Conservation (phyloP, 2,329 filamentous ascomycete genomes). For the Alternaria brassicae region DNA sequence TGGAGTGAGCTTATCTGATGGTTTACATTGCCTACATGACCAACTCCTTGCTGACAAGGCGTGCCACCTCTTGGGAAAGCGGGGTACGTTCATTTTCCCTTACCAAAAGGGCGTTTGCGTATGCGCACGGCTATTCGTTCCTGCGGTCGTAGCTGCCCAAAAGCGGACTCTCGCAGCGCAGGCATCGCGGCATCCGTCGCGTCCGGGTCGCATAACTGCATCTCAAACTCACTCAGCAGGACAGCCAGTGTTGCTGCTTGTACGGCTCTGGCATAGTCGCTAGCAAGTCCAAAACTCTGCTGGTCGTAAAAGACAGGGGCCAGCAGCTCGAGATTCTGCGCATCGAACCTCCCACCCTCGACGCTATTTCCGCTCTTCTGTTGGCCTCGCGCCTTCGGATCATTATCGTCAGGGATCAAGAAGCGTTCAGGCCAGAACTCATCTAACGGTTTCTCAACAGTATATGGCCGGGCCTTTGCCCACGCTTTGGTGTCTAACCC, state of each 20-base stretch:
- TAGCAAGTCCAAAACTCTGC: conserved; percentile 16
- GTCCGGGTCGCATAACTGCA: conserved; percentile 35
- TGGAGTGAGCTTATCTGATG: not conserved
- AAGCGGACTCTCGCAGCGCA: conserved; percentile 24
- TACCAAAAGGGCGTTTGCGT: conserved; percentile 26
- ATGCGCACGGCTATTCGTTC: conserved; percentile 33
- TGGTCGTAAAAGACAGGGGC: conserved; percentile 15
- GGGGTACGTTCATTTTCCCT: not conserved
- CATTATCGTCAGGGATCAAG: conserved; percentile 13
- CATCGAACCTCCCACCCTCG: conserved; percentile 16
- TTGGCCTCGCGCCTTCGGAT: not conserved
- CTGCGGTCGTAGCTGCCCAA: conserved; percentile 28
- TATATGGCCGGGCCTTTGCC: conserved; percentile 26
- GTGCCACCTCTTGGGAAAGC: not conserved
- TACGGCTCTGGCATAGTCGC: conserved; percentile 24
- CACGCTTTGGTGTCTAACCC: conserved; percentile 33
- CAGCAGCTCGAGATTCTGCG: conserved; percentile 27
- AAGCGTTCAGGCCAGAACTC: conserved; percentile 42
- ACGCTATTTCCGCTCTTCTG: conserved; percentile 1
- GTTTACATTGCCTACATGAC: not conserved
- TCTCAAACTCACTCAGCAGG: conserved; percentile 35
- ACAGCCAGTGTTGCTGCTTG: conserved; percentile 34
- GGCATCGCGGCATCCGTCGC: conserved; percentile 28
- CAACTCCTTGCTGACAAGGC: not conserved
- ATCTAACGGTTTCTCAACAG: conserved; percentile 28